Evolutionary conservation across 345 rosid genomes (phyloP).

Genomic region (Moricandia arvensis): DNA sequence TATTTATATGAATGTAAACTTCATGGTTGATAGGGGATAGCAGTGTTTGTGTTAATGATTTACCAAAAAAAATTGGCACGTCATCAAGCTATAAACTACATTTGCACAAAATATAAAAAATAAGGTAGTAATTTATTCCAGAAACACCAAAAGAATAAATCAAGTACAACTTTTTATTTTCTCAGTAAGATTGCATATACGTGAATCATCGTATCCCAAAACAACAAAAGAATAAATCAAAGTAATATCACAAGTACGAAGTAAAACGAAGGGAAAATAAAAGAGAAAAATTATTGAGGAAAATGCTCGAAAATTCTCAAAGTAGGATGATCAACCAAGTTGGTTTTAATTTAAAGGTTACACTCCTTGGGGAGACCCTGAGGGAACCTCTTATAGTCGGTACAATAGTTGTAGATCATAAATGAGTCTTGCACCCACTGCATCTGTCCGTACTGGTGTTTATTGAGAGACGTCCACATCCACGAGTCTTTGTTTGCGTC

Average conservation of each 20-base stretch:
- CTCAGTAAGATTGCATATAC: not conserved
- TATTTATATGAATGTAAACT: too few species aligned
- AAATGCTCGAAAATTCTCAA: constrained; percentile 6
- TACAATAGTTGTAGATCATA: constrained; percentile 64
- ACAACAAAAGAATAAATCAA: not conserved
- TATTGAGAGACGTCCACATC: constrained; percentile 37
- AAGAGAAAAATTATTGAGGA: not conserved
- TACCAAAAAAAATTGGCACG: too few species aligned
- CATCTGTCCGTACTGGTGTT: constrained; percentile 30
- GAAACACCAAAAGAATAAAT: not conserved
- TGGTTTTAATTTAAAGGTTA: not conserved
- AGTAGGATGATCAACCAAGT: constrained; percentile 6
- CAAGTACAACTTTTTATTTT: constrained; percentile 14
- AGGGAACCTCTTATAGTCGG: constrained; percentile 45
- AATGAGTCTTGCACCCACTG: constrained; percentile 51
- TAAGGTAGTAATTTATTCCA: too few species aligned
- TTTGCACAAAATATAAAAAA: too few species aligned
- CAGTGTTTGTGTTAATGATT: too few species aligned
- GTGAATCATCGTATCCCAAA: not conserved
- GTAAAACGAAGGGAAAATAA: not conserved
- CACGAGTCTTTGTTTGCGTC: constrained; percentile 31
- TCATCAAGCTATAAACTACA: too few species aligned
- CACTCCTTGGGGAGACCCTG: constrained; percentile 44
- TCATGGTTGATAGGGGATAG: too few species aligned
- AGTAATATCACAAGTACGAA: constrained; percentile 10